Conservation (phyloP, 768 basidiomycete genomes). For the Kwoniella shandongensis region DNA sequence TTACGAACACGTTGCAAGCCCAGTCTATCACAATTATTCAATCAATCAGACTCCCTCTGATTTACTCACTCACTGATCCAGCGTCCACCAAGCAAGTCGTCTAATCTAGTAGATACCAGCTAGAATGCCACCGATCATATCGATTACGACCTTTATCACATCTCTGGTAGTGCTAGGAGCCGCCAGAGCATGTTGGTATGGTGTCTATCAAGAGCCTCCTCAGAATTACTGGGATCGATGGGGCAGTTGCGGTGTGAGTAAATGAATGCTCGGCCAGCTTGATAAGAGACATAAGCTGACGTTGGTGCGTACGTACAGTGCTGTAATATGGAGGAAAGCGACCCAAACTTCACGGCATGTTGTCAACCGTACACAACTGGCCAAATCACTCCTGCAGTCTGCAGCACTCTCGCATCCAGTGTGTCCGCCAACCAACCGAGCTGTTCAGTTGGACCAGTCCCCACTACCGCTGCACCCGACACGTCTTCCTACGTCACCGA, state of each 20-base stretch:
- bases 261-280: no score
- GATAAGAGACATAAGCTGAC: background rate
- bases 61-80: no score
- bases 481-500: slow-evolving; percentile 3
- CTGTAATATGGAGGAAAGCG: slow-evolving; percentile 9
- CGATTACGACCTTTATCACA: slow-evolving; percentile 13
- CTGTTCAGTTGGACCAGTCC: slow-evolving; percentile 15
- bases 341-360: slow-evolving; percentile 18
- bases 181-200: slow-evolving; percentile 31
- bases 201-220: slow-evolving; percentile 29
- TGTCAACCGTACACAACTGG: slow-evolving; percentile 22
- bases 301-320: slow-evolving; percentile 5
- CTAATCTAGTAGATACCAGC: no score
- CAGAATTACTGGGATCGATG: slow-evolving; percentile 22
- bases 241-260: slow-evolving; percentile 26
- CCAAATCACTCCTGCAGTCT: slow-evolving; percentile 19
- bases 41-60: no score
- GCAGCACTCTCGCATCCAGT: slow-evolving; percentile 6
- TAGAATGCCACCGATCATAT: slow-evolving; percentile 24
- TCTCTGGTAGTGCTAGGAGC: slow-evolving; percentile 26
- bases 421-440: slow-evolving; percentile 6
- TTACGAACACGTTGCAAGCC: no score
- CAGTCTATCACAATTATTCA: no score
- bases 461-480: slow-evolving; percentile 12
- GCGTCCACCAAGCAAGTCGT: no score